phyloP scores from a whole-genome alignment of 129 eudicot genomes.

The Helichrysum umbraculigerum region DNA sequence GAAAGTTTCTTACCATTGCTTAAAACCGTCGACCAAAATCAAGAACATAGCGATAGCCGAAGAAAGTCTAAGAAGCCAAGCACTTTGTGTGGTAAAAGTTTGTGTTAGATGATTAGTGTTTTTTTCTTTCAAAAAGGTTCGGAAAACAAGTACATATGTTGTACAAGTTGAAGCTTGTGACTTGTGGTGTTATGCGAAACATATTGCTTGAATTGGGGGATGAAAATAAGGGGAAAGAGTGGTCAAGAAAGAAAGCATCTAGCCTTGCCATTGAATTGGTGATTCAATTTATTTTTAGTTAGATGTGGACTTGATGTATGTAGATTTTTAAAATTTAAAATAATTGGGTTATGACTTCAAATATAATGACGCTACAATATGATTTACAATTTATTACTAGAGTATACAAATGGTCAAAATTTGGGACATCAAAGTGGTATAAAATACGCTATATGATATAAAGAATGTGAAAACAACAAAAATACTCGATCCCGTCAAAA shows the following conservation, averaged over 20 bases:
- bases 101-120: conserved; percentile 5
- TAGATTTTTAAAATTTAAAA: too few species aligned
- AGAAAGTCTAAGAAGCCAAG: conserved; percentile 15
- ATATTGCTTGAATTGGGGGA: conserved; percentile 49
- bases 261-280: conserved; percentile 10
- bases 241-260: conserved; percentile 18
- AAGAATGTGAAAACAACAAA: too few species aligned
- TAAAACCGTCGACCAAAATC: conserved; percentile 20
- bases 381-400: too few species aligned
- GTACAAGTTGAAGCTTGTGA: conserved; percentile 24
- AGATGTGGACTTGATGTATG: not conserved
- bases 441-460: too few species aligned
- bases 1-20: conserved; percentile 65
- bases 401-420: too few species aligned
- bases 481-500: too few species aligned
- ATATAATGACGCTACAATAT: too few species aligned
- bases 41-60: conserved; percentile 26
- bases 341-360: too few species aligned
- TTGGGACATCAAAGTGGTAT: too few species aligned
- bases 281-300: not conserved
- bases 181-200: conserved; percentile 34
- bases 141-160: conserved; percentile 28
- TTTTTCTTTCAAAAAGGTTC: conserved; percentile 22
- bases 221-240: conserved; percentile 18
- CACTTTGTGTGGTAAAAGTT: conserved; percentile 20